A percentile compares a stretch with the other conserved stretches of the same genome.
These are phyloP conservation scores for Sclerotinia trifoliorum DNA, from an alignment of 2,329 filamentous ascomycete species.

Conservation along the genomic window DNA sequence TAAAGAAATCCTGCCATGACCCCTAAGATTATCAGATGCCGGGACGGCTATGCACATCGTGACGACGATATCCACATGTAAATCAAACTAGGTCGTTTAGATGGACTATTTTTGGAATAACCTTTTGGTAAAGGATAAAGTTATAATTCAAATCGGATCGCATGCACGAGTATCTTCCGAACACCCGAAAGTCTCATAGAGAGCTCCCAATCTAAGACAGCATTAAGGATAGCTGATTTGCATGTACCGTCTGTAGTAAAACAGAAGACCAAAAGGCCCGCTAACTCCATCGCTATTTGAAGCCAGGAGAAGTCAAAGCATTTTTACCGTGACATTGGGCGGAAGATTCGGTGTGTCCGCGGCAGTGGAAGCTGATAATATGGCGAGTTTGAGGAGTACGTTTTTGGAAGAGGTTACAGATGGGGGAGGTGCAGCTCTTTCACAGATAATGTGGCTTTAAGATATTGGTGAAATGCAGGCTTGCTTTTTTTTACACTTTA, in stretches of 20 bases:
- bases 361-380: constrained; percentile 4
- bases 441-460: constrained; percentile 29
- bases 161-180: not conserved
- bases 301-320: constrained; percentile 28
- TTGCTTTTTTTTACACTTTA: no score
- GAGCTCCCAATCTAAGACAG: constrained; percentile 27
- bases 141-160: not conserved
- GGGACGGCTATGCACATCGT: constrained; percentile 15
- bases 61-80: constrained; percentile 5
- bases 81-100: not conserved
- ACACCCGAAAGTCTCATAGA: constrained; percentile 22
- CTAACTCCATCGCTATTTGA: constrained; percentile 21
- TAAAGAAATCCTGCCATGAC: constrained; percentile 3
- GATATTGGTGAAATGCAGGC: constrained; percentile 30
- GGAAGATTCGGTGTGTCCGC: constrained; percentile 13
- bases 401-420: not conserved
- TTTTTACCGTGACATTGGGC: constrained; percentile 20
- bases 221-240: constrained; percentile 29
- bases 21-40: constrained; percentile 9
- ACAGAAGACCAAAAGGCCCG: constrained; percentile 23
- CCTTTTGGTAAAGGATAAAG: constrained; percentile 6
- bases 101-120: constrained; percentile 4
- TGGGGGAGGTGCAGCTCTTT: constrained; percentile 26
- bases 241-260: constrained; percentile 28
- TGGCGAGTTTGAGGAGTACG: not conserved